Evolutionary conservation across 768 basidiomycete species (phyloP), one percentile per base, ranked within the genome.

Genomic region (Russula olivacea): DNA sequence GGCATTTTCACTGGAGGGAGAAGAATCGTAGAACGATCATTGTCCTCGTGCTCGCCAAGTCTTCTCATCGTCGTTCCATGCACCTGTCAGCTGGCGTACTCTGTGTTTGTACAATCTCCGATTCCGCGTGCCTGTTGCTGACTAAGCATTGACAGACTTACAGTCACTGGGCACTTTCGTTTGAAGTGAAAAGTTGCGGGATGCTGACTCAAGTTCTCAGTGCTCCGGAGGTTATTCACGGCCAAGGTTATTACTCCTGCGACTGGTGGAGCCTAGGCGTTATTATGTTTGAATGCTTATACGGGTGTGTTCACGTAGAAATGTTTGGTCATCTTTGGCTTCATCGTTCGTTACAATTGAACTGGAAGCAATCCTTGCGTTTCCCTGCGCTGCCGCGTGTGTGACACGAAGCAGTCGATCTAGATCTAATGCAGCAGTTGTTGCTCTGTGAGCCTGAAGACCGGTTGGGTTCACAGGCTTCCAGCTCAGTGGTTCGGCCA

Each of bases 251-350:
- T 75, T 85, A 91, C 75, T 90, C 88, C 40, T 96, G 93, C 72
- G 96, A 98, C 72, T 98, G 94, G 94, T 99, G 96, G 96, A 93
- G 90, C 76, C 82, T 98, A 51, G 95, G 94, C 14, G 89, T 97
- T 59, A 98, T 99, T 73, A 91, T 93, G 86, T 98, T 88, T 71
- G 94, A 98, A 74, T 93, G 91, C 72, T 78, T 97, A 73, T 95
- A 93, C 70, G 91, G 90, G 89, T 91, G 73, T 67, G 85, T 79
- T 56, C 52, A 40, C 51, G 34, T 21, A 4, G 28, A 28, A 38
- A 34, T 57, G 17, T 23, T 61, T 68, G 63, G 28, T 58, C 50
- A 41, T 32, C 60, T 52, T 67, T 40, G 61, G 58, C 50, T 6
- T 30, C 30, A 30, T 30, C 30, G 30, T 30, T 30, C 30, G 30